Percentiles rank a stretch among this genome's conserved stretches.
phyloP scores from a whole-genome alignment of 2,329 filamentous ascomycete genomes.

The Trichoderma koningii region DNA sequence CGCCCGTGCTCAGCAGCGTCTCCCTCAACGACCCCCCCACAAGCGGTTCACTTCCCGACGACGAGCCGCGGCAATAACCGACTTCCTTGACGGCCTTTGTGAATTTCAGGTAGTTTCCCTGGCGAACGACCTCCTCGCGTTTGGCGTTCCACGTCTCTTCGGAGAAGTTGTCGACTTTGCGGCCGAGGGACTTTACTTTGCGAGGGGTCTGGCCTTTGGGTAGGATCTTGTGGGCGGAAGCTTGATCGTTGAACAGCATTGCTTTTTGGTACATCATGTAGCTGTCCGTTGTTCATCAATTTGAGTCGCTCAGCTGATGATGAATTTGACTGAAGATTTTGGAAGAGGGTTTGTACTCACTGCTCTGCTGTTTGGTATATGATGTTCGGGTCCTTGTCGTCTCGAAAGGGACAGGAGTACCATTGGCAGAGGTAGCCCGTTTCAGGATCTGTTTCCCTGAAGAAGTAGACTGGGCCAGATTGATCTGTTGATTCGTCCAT shows the following conservation, averaged over 20 bases:
- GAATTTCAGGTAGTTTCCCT: slow-evolving; percentile 63
- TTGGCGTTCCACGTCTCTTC: slow-evolving; percentile 53
- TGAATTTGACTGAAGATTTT: not conserved
- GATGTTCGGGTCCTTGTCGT: slow-evolving; percentile 39
- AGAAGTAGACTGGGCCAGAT: slow-evolving; percentile 47
- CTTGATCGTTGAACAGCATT: slow-evolving; percentile 49
- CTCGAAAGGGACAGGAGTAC: slow-evolving; percentile 55
- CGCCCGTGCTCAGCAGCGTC: slow-evolving; percentile 59
- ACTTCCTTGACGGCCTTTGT: slow-evolving; percentile 43
- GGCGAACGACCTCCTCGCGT: slow-evolving; percentile 56
- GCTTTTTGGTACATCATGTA: slow-evolving; percentile 61
- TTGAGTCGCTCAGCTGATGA: not conserved
- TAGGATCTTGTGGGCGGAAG: slow-evolving; percentile 53
- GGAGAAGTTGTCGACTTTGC: slow-evolving; percentile 56
- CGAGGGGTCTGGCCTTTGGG: slow-evolving; percentile 45
- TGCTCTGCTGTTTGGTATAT: slow-evolving; percentile 56
- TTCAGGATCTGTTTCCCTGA: slow-evolving; percentile 48
- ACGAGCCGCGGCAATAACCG: slow-evolving; percentile 33
- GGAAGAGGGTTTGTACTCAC: slow-evolving; percentile 35
- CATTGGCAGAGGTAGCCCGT: slow-evolving; percentile 65
- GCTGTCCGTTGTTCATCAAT: slow-evolving; percentile 32
- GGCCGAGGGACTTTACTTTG: slow-evolving; percentile 56
- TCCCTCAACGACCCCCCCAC: slow-evolving; percentile 47
- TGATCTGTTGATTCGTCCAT: slow-evolving; percentile 1
- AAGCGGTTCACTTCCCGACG: slow-evolving; percentile 29